Evolutionary conservation across 1,284 basidiomycete species (phyloP).

Genomic region (Irpex lacteus): DNA sequence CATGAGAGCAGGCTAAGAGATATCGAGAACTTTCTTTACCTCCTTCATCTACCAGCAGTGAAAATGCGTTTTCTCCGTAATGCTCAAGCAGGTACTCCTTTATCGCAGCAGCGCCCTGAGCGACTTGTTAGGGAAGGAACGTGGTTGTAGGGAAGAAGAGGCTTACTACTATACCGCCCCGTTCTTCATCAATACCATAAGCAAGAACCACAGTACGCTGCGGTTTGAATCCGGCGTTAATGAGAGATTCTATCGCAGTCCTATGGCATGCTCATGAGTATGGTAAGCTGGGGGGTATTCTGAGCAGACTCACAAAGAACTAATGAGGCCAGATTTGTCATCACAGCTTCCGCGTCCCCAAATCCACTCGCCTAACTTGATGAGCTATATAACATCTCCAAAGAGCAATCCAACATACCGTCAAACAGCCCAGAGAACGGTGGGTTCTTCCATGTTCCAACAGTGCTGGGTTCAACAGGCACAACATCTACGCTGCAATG

Average conservation of each 20-base stretch:
- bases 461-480: conserved; percentile 50
- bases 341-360: conserved; percentile 67
- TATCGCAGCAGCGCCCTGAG: conserved; percentile 50
- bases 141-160: conserved; percentile 4
- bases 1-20: not conserved
- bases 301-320: conserved; percentile 43
- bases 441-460: conserved; percentile 33
- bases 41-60: conserved; percentile 55
- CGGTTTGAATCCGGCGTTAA: conserved; percentile 51
- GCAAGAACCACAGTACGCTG: conserved; percentile 55
- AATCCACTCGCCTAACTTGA: conserved; percentile 39
- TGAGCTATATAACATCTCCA: not conserved
- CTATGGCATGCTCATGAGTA: conserved; percentile 24
- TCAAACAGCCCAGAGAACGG: conserved; percentile 35
- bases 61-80: conserved; percentile 53
- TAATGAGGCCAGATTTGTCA: conserved; percentile 61
- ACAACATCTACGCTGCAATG: conserved; percentile 43
- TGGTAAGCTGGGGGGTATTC: too few relatives aligned
- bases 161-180: conserved; percentile 45
- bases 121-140: not conserved
- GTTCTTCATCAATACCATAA: conserved; percentile 73
- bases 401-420: conserved; percentile 18
- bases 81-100: conserved; percentile 43
- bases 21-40: conserved; percentile 23
- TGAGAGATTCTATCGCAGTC: conserved; percentile 49